Base-by-base conservation (phyloP, 2,329 filamentous ascomycete species). In the Leptosphaerulina australis region DNA sequence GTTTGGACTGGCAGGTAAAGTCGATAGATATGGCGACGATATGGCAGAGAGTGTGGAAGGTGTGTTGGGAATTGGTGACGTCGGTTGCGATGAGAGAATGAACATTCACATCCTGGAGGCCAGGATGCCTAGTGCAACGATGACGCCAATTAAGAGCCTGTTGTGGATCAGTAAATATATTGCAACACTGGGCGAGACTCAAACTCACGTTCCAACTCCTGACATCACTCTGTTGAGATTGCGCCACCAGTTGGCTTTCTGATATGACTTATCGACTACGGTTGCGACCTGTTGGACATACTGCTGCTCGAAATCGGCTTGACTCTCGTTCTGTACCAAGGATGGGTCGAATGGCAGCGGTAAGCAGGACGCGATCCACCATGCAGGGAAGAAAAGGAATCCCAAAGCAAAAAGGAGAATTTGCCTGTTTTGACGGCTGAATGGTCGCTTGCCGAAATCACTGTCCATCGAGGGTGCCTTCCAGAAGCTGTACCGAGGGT, bases 341-440 rank as follows among this genome's bases (percentile, higher is more conserved):
- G 77, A 73, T 7, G 85, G 81, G 45, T 81, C 80, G 1, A 77
- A 76, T 8, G 88, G 88, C 5, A 95, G 73, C 1, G 89, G 88
- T 10, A 94, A 77, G 44, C 92, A 80, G 1, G 90, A 83, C 1
- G 87, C 91, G 56, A 91, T 78, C 76, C 65, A 67, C 66, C 63
- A 36, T 91, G 80, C 5, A 90, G 91, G 64, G 41, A 51, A 51
- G 26, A 91, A 84, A 36, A 93, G 76, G 65, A 95, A 95, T 18
- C 91, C 91, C 36, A 87, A 31, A 46, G 86, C 83, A 73, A 95
- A 95, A 38, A 90, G 76, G 43, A 88, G 77, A 22, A 93, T 81
- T 71, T 95, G 91, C 36, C 85, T 75, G 65, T 92, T 92, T 54
- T 88, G 82, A 56, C 83, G 82, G 40, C 85, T 86, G 56, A 88